Base-by-base conservation (phyloP, 148 eudicot species). In the Fagopyrum esculentum region DNA sequence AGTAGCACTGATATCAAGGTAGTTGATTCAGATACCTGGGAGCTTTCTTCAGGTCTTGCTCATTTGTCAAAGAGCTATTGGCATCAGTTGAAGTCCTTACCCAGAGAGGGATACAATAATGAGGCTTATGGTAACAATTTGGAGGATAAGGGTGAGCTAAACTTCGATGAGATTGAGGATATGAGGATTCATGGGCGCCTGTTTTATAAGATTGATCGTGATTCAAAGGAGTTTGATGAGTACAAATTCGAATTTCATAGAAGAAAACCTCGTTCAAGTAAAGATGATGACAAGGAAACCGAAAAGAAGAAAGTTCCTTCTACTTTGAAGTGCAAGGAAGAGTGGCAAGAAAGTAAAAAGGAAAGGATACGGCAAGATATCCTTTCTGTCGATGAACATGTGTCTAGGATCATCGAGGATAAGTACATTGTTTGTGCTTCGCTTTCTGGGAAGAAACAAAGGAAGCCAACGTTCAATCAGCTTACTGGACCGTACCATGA, bases 401-500 rank as follows among this genome's bases (percentile, higher is more conserved):
- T 83, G 13, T 47, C 69, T 56, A 69, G 61, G 73, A 48, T 74
- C 69, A 74, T 85, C 49, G 74, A 76, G 77, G 83, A 85, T 77
- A 80, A 73, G n/a, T 68, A 71, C 74, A 45, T 80, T 48, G 73
- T 78, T 35, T 68, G 66, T 76, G 26, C 74, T 78, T 74, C 75
- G 44, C 68, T 46, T 8, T 74, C 22, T 71, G 79, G 46, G 73
- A 93, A 93, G 80, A 88, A 77, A 84, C 74, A 51, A 55, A 90
- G 98, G 81, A 81, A 64, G 60, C 96, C 82, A 12, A 91, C 97
- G 29, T 91, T 85, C 83, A 94, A 90, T 82, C 98, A 94, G 79
- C 85, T 87, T 68, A 94, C 93, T 6, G 98, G 90, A 45, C 89
- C 97, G 46, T 94, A 90, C 83, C 95, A 90, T 50, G 97, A 94